Evolutionary conservation across 2,329 filamentous ascomycete species (phyloP).

Genomic region (Leptographium lundbergii): DNA sequence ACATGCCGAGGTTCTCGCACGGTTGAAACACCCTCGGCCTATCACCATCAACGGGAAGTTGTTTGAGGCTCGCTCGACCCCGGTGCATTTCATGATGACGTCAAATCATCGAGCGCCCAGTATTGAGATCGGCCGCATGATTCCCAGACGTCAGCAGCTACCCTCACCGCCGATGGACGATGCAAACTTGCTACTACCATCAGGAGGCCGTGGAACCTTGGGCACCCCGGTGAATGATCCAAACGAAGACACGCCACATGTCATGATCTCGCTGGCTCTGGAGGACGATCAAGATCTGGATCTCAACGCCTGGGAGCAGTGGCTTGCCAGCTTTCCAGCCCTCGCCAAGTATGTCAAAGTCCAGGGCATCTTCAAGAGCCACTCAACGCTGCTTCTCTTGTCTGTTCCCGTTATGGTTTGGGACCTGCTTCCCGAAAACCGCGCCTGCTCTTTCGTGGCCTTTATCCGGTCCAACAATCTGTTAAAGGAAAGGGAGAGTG

Average conservation of each 20-base stretch:
- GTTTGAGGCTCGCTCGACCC: constrained; percentile 45
- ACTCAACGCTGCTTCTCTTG: constrained; percentile 44
- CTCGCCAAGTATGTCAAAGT: constrained; percentile 48
- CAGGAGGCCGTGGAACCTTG: constrained; percentile 10
- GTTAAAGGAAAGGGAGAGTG: constrained; percentile 19
- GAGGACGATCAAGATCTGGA: constrained; percentile 45
- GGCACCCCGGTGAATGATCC: constrained; percentile 24
- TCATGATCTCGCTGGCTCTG: constrained; percentile 47
- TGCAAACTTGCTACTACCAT: constrained; percentile 10
- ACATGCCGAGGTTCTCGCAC: constrained; percentile 46
- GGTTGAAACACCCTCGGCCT: constrained; percentile 45
- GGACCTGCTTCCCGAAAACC: constrained; percentile 45
- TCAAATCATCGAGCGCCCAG: constrained; percentile 45
- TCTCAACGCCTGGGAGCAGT: constrained; percentile 46
- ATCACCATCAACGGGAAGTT: constrained; percentile 44
- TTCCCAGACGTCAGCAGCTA: constrained; percentile 21
- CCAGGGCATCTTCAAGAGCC: constrained; percentile 48
- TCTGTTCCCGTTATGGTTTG: constrained; percentile 48
- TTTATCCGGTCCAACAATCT: constrained; percentile 48
- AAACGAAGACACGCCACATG: constrained; percentile 43
- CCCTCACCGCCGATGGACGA: constrained; percentile 23
- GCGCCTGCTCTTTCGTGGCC: constrained; percentile 43
- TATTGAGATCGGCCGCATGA: constrained; percentile 37
- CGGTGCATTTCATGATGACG: constrained; percentile 52
- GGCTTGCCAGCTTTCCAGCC: constrained; percentile 42